Percentiles rank a stretch among this genome's conserved stretches.
phyloP scores from a whole-genome alignment of 2,329 filamentous ascomycete species.

The Hypocreales sp. region DNA sequence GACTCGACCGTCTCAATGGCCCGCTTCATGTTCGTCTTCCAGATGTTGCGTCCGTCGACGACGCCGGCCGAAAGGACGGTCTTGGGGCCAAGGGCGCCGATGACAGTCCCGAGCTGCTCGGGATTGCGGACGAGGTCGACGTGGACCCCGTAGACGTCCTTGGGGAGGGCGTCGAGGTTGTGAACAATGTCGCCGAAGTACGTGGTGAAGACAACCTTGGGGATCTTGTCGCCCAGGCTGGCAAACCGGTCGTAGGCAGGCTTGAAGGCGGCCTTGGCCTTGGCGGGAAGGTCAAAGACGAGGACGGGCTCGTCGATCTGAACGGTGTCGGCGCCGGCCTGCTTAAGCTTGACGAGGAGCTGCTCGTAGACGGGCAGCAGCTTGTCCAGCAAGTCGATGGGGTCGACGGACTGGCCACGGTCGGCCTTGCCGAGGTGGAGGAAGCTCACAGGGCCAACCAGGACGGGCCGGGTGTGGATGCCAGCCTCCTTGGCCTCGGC shows the following conservation, averaged over 20 bases:
- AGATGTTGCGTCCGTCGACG: conserved; percentile 98
- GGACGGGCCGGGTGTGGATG: conserved; percentile 80
- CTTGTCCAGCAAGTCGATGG: conserved; percentile 86
- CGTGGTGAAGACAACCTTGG: conserved; percentile 80
- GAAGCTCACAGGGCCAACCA: conserved; percentile 95
- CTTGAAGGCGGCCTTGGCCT: conserved; percentile 96
- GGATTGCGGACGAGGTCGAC: conserved; percentile 95
- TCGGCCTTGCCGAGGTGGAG: conserved; percentile 96
- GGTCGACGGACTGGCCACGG: conserved; percentile 81
- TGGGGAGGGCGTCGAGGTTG: conserved; percentile 84
- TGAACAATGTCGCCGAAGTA: conserved; percentile 99
- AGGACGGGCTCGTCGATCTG: conserved; percentile 98
- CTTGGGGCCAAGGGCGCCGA: conserved; percentile 69
- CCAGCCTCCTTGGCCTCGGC: conserved; percentile 96
- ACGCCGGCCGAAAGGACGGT: conserved; percentile 91
- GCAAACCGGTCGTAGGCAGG: conserved; percentile 85
- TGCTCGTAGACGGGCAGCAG: conserved; percentile 90
- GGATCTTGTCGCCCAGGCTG: conserved; percentile 61
- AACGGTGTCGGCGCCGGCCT: conserved; percentile 86
- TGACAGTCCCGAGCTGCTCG: conserved; percentile 83
- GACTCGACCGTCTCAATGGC: conserved; percentile 84
- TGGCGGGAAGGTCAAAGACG: conserved; percentile 80
- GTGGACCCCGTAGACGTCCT: conserved; percentile 73
- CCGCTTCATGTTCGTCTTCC: conserved; percentile 98
- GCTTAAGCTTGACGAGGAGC: conserved; percentile 85